Conservation (phyloP, 1,139 yeast species). For the Blastobotrys elegans region DNA sequence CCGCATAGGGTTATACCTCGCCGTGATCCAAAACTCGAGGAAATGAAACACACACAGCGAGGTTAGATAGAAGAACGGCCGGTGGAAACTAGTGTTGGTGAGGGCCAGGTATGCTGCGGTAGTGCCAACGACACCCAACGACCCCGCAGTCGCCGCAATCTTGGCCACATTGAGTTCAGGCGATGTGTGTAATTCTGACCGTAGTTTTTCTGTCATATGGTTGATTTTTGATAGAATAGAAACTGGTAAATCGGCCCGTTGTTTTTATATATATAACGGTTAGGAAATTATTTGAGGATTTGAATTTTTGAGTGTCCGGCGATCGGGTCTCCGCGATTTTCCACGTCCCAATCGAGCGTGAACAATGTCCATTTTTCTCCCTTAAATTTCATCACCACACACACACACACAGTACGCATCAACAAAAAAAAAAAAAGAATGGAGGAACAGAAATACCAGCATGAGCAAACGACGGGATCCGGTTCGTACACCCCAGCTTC, state of each 20-base stretch:
- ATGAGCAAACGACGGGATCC: not conserved
- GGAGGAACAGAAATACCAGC: not conserved
- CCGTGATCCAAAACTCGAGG: constrained; percentile 75
- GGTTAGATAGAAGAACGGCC: constrained; percentile 47
- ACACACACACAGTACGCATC: no score
- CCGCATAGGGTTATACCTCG: constrained; percentile 60
- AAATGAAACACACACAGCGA: constrained; percentile 64
- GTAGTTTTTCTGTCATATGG: no score
- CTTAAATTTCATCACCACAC: not conserved
- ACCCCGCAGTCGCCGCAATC: constrained; percentile 39
- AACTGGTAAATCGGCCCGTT: no score
- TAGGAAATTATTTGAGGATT: no score
- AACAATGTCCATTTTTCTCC: not conserved
- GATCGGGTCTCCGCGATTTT: not conserved
- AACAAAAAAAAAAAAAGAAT: not conserved
- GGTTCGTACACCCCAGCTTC: constrained; percentile 1
- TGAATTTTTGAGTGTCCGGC: no score
- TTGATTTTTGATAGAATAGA: no score
- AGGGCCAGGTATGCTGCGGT: constrained; percentile 8
- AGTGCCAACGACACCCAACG: constrained; percentile 27
- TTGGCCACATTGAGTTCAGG: constrained; percentile 22
- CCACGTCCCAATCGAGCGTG: not conserved
- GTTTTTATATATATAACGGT: no score
- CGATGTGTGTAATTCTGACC: constrained; percentile 2
- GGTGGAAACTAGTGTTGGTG: constrained; percentile 24